Conservation (phyloP, 148 eudicot species). For the Rhododendron williamsianum region DNA sequence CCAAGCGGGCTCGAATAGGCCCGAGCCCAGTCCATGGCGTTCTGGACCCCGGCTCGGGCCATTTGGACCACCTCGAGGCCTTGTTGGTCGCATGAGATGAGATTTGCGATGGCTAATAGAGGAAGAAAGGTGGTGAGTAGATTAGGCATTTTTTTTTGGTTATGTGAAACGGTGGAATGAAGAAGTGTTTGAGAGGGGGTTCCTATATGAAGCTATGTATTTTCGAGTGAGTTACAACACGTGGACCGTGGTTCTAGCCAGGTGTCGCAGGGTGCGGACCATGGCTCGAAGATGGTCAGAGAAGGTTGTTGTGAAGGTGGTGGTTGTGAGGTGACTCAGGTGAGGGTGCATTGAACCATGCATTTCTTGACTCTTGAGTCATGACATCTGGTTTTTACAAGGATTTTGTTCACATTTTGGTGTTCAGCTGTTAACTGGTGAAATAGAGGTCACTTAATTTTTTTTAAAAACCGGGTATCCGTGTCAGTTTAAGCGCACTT, state of each 20-base stretch:
- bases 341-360: neutral
- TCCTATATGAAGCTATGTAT: neutral
- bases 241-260: conserved; percentile 4
- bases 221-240: neutral
- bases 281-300: neutral
- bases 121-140: conserved; percentile 19
- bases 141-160: conserved; percentile 13
- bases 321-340: neutral
- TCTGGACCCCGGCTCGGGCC: conserved; percentile 33
- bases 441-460: neutral
- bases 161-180: neutral
- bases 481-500: too few relatives aligned
- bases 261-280: neutral
- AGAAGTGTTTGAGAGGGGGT: neutral
- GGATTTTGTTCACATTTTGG: neutral
- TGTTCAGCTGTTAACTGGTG: neutral
- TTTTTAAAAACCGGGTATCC: too few relatives aligned
- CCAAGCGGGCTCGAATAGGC: neutral
- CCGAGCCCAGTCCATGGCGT: conserved; percentile 33
- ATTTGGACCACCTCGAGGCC: conserved; percentile 26
- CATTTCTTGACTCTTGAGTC: neutral
- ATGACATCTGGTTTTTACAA: neutral
- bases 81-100: conserved; percentile 15
- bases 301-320: too few relatives aligned
- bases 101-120: conserved; percentile 14